Base-by-base conservation (phyloP, 768 basidiomycete genomes). In the Coprinopsis marcescibilis region DNA sequence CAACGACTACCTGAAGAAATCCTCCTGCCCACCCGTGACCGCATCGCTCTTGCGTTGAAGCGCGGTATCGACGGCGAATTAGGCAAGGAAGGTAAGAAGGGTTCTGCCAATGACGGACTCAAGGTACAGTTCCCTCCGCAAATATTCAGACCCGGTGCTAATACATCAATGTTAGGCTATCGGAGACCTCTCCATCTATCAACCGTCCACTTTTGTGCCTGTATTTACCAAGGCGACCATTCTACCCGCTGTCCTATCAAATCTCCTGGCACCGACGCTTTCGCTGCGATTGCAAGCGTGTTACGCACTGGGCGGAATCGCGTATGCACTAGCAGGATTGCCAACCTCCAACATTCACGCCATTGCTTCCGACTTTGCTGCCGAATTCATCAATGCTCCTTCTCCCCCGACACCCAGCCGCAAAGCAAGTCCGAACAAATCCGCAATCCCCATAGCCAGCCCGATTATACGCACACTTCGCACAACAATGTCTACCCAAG, bases 41-140 rank as follows among this genome's bases (percentile, higher is more conserved):
- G 82, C 20, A 87, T 92, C 26, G 74, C 82, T 1, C 80, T 78
- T 48, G 85, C 85, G 2, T 59, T 91, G 15, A 74, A 79, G 42
- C 80, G 89, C 35, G 89, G 83, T 20, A 75, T 92, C 49, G 84
- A 86, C 45, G 89, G 89, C 5, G 84, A 90, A 52, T 75, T 91
- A 12, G 89, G 89, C 4, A 88, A 87, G 59, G 89, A 92, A 60
- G 89, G 89, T 8, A 91, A 91, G 69, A 90, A 89, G 57, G 89
- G 89, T 0, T 80, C 89, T 3, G 75, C 72, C 1, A 83, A 75
- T 26, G 89, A 92, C 60, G 86, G 85, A 17, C 71, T 89, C 37
- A 87, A 82, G 75, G 89, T 83, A 58, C 33, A 29, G 26, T 20
- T 51, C 45, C 51, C 39, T 46, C 33, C 21, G 21, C 35, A 46